These are phyloP conservation scores for Kwoniella shivajii DNA, from an alignment of 1,284 basidiomycete genomes.

Conservation along the genomic window DNA sequence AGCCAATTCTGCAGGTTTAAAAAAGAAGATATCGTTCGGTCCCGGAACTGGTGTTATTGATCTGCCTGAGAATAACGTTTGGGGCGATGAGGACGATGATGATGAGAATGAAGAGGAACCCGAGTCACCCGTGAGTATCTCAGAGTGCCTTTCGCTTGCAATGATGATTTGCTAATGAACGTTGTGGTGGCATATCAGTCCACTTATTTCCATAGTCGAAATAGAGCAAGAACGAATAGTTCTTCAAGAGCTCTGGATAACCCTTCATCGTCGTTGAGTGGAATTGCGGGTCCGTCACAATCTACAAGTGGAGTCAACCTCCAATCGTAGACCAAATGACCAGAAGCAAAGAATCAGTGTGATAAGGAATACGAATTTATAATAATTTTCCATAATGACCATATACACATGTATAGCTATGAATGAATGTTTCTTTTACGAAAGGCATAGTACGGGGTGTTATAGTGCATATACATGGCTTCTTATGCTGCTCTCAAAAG, in stretches of 20 bases:
- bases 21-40: conserved; percentile 37
- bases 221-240: conserved; percentile 23
- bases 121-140: conserved; percentile 32
- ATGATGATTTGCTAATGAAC: neutral
- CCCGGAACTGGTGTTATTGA: conserved; percentile 68
- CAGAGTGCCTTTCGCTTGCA: neutral
- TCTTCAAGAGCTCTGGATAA: neutral
- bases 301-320: too few relatives aligned
- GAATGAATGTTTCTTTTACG: too few relatives aligned
- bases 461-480: too few relatives aligned
- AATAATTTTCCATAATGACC: too few relatives aligned
- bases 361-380: too few relatives aligned
- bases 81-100: conserved; percentile 59
- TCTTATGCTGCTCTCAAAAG: too few relatives aligned
- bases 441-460: too few relatives aligned
- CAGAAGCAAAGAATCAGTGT: too few relatives aligned
- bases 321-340: too few relatives aligned
- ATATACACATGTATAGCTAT: too few relatives aligned
- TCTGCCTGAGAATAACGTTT: conserved; percentile 70
- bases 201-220: conserved; percentile 34
- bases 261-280: neutral
- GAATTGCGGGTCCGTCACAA: neutral
- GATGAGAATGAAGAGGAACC: conserved; percentile 51
- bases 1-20: neutral
- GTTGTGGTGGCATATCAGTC: conserved; percentile 1